Percentiles rank a stretch among this genome's conserved stretches.
Conservation (phyloP, 2,329 filamentous ascomycete species). For the Lachnellula hyalina region DNA sequence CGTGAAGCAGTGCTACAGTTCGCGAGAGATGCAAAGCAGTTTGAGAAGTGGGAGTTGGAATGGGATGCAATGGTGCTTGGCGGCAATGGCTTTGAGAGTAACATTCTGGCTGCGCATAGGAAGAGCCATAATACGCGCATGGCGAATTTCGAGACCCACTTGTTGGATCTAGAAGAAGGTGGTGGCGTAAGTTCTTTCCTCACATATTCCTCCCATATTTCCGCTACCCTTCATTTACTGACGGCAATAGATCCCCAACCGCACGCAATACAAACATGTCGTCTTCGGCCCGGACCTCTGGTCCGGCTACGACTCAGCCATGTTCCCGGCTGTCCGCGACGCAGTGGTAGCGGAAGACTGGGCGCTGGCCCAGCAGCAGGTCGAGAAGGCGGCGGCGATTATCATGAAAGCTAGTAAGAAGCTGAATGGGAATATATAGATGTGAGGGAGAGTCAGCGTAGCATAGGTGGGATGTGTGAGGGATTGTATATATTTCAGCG, state of each 20-base stretch:
- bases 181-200: conserved; percentile 61
- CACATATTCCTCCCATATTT: too few species aligned
- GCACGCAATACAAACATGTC: conserved; percentile 91
- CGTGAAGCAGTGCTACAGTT: conserved; percentile 59
- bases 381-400: conserved; percentile 66
- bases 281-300: conserved; percentile 80
- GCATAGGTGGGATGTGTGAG: too few species aligned
- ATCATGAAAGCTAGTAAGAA: conserved; percentile 51
- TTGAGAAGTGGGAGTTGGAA: conserved; percentile 68
- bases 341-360: conserved; percentile 68
- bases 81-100: conserved; percentile 70
- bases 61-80: conserved; percentile 72
- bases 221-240: conserved; percentile 7
- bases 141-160: conserved; percentile 72
- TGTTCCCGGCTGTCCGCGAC: conserved; percentile 83
- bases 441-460: too few species aligned
- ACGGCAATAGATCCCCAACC: conserved; percentile 62
- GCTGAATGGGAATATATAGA: conserved; percentile 21
- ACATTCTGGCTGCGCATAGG: conserved; percentile 60
- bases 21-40: conserved; percentile 53
- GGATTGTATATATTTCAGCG: too few species aligned
- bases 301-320: conserved; percentile 61
- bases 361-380: conserved; percentile 59
- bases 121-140: conserved; percentile 74
- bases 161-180: conserved; percentile 68